phyloP scores from a whole-genome alignment of 805 yeast species.

The Hemisphaericaspora nanyangensis region DNA sequence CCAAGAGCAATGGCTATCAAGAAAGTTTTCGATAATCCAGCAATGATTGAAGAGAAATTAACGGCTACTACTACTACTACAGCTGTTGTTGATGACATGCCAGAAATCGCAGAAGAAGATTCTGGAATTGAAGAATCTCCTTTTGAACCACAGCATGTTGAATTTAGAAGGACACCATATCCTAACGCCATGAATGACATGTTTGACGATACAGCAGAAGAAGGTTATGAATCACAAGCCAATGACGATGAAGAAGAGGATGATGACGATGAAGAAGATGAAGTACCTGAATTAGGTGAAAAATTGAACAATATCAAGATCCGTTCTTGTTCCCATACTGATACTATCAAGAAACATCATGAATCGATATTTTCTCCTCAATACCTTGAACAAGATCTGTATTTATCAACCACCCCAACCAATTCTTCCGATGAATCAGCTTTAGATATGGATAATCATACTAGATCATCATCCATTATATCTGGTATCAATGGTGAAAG shows the following conservation, averaged over 20 bases:
- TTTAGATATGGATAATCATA: slow-evolving; percentile 22
- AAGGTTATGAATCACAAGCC: too few relatives aligned
- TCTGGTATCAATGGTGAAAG: slow-evolving; percentile 35
- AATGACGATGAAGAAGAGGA: slow-evolving; percentile 19
- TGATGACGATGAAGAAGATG: slow-evolving; percentile 10
- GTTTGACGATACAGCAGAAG: slow-evolving; percentile 12
- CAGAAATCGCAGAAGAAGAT: slow-evolving; percentile 17
- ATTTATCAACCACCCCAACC: slow-evolving; percentile 11
- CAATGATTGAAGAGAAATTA: slow-evolving; percentile 23
- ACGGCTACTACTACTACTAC: slow-evolving; percentile 13
- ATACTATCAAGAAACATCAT: background rate
- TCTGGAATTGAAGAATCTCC: slow-evolving; percentile 13
- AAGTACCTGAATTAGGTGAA: slow-evolving; percentile 19
- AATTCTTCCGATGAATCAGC: slow-evolving; percentile 10
- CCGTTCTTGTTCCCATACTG: background rate
- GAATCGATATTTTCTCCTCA: slow-evolving; percentile 5
- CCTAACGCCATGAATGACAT: slow-evolving; percentile 22
- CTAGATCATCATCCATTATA: slow-evolving; percentile 37
- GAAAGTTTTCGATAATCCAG: slow-evolving; percentile 41
- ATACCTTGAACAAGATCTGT: slow-evolving; percentile 17
- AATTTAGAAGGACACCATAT: slow-evolving; percentile 43
- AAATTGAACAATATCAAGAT: slow-evolving; percentile 19
- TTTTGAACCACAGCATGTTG: slow-evolving; percentile 24
- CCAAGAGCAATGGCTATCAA: slow-evolving; percentile 40
- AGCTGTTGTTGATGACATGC: slow-evolving; percentile 5